Base-by-base conservation (phyloP, 192 early-diverging fungal species). In the Haplosporangium gracile region DNA sequence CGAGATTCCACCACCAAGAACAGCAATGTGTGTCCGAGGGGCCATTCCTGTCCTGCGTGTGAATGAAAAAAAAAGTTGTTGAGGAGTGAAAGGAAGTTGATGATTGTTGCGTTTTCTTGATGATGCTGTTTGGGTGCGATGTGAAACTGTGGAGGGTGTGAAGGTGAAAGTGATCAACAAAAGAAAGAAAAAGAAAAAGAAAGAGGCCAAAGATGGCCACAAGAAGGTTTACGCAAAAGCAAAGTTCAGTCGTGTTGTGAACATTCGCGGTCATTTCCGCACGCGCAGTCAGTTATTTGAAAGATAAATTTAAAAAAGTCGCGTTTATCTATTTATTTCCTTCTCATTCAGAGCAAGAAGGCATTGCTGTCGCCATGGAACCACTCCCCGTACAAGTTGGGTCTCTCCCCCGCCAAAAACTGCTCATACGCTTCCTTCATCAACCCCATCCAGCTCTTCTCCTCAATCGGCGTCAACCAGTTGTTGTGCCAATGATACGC, bases 1-100 rank as follows among this genome's bases (percentile, higher is more conserved):
- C 29, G 95, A 94, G 81, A 99, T 95, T 40, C 98, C 98, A 43
- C 96, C 97, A 45, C 98, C 98, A 8, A 99, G 88, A n/a, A 99
- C 93, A 9, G 93, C 92, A 80, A 97, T 89, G 68, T 82, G 83
- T 11, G 82, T 82, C 71, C 80, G 72, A 34, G 88, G 77, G 34
- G 88, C 24, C 88, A 89, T 89, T 71, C 34, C 16, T 24, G 0
- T n/a, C 29, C 29, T 29, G 20, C 4, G 24, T 8, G 11, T 43
- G 38, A 29, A 26, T 29, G 20, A 45, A 74, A 26, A 4, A 16
- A 22, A 26, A 42, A 3, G 47, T 74, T 29, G 13, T 15, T 65
- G 11, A 32, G n/a, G 29, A 10, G 24, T 26, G 24, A 32, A 13
- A 15, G n/a, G 60, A 63, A 11, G 5, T 63, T 63, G 55, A 29